Evolutionary conservation across 2,329 filamentous ascomycete genomes (phyloP).

Genomic region (Beauveria asiatica): DNA sequence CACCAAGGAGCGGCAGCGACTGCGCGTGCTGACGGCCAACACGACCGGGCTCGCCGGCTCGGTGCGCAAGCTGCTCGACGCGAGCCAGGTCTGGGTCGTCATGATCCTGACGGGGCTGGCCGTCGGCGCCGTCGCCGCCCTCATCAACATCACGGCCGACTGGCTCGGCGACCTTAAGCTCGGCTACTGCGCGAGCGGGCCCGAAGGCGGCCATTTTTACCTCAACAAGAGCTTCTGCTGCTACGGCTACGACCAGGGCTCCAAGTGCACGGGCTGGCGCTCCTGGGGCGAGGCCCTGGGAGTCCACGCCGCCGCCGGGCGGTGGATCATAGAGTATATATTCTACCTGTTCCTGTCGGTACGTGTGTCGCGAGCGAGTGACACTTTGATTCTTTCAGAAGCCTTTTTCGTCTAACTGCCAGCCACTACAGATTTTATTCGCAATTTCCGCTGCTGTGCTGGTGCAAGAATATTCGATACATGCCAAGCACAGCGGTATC

Average conservation of each 20-base stretch:
- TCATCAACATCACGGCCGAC: constrained; percentile 82
- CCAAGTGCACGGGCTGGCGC: constrained; percentile 79
- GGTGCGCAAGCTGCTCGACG: constrained; percentile 65
- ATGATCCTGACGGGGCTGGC: constrained; percentile 77
- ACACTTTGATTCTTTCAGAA: no score
- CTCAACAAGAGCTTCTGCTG: constrained; percentile 89
- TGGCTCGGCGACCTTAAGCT: constrained; percentile 92
- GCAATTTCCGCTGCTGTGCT: constrained; percentile 69
- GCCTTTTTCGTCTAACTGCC: neutral
- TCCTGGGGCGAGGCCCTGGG: constrained; percentile 73
- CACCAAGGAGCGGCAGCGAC: constrained; percentile 83
- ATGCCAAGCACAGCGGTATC: constrained; percentile 92
- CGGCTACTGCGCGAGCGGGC: constrained; percentile 69
- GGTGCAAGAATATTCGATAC: constrained; percentile 74
- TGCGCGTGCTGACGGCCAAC: constrained; percentile 65
- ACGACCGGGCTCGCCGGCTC: constrained; percentile 65
- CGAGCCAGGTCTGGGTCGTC: constrained; percentile 86
- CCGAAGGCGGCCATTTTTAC: constrained; percentile 81
- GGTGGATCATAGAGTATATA: constrained; percentile 78
- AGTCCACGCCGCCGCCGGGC: constrained; percentile 55
- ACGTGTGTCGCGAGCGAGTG: constrained; percentile 23
- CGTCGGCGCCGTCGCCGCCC: constrained; percentile 76
- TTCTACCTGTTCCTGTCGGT: constrained; percentile 83
- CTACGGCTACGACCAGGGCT: constrained; percentile 76
- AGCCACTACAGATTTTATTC: constrained; percentile 54